Evolutionary conservation across 441 rosid species (phyloP).

Genomic region (Bruguiera hainesii): DNA sequence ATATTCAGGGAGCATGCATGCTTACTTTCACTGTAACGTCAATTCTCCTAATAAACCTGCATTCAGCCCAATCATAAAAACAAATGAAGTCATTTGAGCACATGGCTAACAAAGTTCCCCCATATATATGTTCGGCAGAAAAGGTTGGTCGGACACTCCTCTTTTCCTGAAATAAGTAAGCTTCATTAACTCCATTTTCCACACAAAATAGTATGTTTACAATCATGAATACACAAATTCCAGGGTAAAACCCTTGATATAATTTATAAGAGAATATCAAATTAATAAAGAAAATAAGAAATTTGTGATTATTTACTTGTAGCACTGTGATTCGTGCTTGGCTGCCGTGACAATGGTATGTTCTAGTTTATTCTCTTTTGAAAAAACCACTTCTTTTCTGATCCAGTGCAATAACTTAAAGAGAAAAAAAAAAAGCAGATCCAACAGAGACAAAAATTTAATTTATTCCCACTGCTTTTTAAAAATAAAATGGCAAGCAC

Average conservation of each 20-base stretch:
- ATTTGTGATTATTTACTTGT: no score
- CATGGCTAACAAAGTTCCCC: slow-evolving; percentile 94
- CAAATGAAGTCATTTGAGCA: slow-evolving; percentile 98
- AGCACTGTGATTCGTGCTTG: no score
- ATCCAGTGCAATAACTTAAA: background rate
- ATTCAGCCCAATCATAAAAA: slow-evolving; percentile 98
- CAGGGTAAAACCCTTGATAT: no score
- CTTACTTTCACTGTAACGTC: slow-evolving; percentile 97
- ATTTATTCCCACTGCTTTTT: background rate
- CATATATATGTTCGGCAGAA: slow-evolving; percentile 86
- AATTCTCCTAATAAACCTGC: slow-evolving; percentile 93
- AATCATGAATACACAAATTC: no score
- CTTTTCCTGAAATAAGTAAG: slow-evolving; percentile 70
- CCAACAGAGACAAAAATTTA: background rate
- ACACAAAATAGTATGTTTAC: background rate
- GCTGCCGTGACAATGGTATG: no score
- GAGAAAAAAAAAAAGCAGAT: background rate
- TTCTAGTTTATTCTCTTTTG: no score
- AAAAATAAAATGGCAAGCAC: background rate
- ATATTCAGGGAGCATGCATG: slow-evolving; percentile 9
- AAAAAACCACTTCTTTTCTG: no score
- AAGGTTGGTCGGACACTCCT: slow-evolving; percentile 82
- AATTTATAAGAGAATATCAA: no score
- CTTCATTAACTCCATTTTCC: slow-evolving; percentile 16
- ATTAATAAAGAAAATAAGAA: no score